Evolutionary conservation across 805 yeast genomes (phyloP).

Genomic region (Metschnikowia drakensbergensis): DNA sequence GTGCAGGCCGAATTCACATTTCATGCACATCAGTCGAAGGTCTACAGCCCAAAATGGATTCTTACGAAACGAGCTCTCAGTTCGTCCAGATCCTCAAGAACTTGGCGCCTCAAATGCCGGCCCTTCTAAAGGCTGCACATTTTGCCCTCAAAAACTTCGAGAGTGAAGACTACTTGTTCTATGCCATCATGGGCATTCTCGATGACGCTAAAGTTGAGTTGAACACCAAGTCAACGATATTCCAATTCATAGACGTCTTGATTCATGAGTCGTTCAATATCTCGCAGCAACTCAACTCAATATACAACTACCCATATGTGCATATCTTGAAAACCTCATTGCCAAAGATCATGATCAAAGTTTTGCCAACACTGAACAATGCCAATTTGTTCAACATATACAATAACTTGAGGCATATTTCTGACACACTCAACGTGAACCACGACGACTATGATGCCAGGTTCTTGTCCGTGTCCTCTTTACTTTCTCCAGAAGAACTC

Average conservation of each 20-base stretch:
- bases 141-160: slow-evolving; percentile 57
- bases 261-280: slow-evolving; percentile 35
- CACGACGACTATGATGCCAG: slow-evolving; percentile 22
- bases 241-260: slow-evolving; percentile 68
- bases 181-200: slow-evolving; percentile 60
- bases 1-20: not conserved
- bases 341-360: slow-evolving; percentile 32
- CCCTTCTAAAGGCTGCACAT: slow-evolving; percentile 48
- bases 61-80: slow-evolving; percentile 80
- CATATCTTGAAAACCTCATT: slow-evolving; percentile 29
- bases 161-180: slow-evolving; percentile 63
- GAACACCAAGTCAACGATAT: slow-evolving; percentile 60
- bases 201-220: slow-evolving; percentile 46
- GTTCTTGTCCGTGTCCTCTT: slow-evolving; percentile 27
- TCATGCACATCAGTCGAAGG: slow-evolving; percentile 1
- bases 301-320: slow-evolving; percentile 37
- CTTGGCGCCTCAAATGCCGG: slow-evolving; percentile 59
- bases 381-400: slow-evolving; percentile 37
- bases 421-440: slow-evolving; percentile 33
- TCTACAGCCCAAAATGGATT: slow-evolving; percentile 54
- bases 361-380: slow-evolving; percentile 35
- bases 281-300: slow-evolving; percentile 33
- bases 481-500: slow-evolving; percentile 36
- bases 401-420: slow-evolving; percentile 33
- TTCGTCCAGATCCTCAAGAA: slow-evolving; percentile 62